These are phyloP conservation scores for Coniferiporia weirii DNA, from an alignment of 1,284 basidiomycete genomes.

Conservation along the genomic window DNA sequence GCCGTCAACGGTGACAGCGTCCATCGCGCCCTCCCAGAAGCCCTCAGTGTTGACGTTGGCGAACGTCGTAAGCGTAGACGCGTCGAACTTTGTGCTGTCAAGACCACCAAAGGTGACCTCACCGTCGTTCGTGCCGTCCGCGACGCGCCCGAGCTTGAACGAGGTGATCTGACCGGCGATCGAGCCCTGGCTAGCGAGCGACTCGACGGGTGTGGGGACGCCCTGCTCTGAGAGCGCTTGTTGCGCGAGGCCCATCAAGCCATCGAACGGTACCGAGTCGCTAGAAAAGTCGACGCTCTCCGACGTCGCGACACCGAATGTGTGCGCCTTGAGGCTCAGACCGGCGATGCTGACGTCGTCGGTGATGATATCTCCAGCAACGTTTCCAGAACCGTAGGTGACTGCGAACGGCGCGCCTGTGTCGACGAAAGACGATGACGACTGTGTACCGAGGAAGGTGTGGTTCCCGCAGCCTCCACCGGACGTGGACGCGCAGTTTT, in stretches of 20 bases:
- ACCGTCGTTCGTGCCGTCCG: constrained; percentile 73
- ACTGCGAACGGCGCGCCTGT: constrained; percentile 56
- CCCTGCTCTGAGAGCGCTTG: constrained; percentile 65
- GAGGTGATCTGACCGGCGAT: constrained; percentile 71
- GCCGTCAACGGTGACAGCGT: constrained; percentile 54
- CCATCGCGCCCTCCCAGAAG: constrained; percentile 75
- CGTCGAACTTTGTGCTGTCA: constrained; percentile 64
- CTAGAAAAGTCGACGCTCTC: constrained; percentile 65
- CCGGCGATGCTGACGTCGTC: constrained; percentile 71
- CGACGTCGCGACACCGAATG: constrained; percentile 63
- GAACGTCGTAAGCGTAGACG: constrained; percentile 48
- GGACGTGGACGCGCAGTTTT: constrained; percentile 43
- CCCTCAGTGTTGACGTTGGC: constrained; percentile 57
- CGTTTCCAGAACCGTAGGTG: constrained; percentile 73
- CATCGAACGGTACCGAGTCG: constrained; percentile 59
- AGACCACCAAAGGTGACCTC: constrained; percentile 79
- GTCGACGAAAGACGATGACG: constrained; percentile 64
- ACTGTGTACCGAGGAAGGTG: constrained; percentile 56
- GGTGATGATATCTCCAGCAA: constrained; percentile 58
- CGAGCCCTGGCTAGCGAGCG: constrained; percentile 55
- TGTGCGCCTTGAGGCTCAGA: constrained; percentile 54
- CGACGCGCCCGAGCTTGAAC: constrained; percentile 74
- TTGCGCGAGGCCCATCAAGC: constrained; percentile 80
- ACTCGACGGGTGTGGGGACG: constrained; percentile 69
- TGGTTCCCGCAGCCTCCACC: constrained; percentile 61